phyloP scores from a whole-genome alignment of 768 basidiomycete genomes.

The Kwoniella bestiolae region DNA sequence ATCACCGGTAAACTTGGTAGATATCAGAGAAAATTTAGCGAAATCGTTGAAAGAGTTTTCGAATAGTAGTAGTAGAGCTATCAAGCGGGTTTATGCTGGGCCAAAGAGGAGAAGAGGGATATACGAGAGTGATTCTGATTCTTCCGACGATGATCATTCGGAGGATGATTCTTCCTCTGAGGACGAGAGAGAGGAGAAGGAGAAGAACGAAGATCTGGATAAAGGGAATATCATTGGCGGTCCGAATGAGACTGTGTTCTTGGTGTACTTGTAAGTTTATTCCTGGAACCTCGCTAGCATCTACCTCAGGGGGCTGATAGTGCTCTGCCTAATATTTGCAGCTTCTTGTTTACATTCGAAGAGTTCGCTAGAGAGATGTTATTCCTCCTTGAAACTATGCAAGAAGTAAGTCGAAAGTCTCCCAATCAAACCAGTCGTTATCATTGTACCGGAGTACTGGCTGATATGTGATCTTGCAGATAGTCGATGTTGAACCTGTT shows the following conservation, averaged over 20 bases:
- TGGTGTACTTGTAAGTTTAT: constrained; percentile 84
- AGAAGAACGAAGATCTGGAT: constrained; percentile 15
- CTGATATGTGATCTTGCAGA: constrained; percentile 17
- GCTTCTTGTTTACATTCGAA: constrained; percentile 94
- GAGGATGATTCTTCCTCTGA: neutral
- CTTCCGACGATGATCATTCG: neutral
- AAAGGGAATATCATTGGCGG: constrained; percentile 32
- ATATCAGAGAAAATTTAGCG: constrained; percentile 40
- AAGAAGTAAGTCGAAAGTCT: constrained; percentile 61
- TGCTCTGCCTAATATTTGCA: constrained; percentile 57
- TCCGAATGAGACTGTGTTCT: constrained; percentile 77
- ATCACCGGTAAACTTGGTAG: constrained; percentile 21
- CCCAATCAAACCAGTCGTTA: no score
- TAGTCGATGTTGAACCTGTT: constrained; percentile 26
- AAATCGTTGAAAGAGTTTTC: constrained; percentile 46
- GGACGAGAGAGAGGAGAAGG: neutral
- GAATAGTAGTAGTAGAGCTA: constrained; percentile 72
- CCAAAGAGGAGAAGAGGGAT: constrained; percentile 40
- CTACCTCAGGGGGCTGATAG: neutral
- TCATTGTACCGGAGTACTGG: neutral
- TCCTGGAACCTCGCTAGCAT: neutral
- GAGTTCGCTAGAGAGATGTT: constrained; percentile 87
- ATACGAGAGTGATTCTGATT: constrained; percentile 21
- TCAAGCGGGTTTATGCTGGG: constrained; percentile 70
- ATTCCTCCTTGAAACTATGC: constrained; percentile 80